Base-by-base conservation (phyloP, 176 grass and related monocot genomes). In the Rhynchospora tenuis region DNA sequence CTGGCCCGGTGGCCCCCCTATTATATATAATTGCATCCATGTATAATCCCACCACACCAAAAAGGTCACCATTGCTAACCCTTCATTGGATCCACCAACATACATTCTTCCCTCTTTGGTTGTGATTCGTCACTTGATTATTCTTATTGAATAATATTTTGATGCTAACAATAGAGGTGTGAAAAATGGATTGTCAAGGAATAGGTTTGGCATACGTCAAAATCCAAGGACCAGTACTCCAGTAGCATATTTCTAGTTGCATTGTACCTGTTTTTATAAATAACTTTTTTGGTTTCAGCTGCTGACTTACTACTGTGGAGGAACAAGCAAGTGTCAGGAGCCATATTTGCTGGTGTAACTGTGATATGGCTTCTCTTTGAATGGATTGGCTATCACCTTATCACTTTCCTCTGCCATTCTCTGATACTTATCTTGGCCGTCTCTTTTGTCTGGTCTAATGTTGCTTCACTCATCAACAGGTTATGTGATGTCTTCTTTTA, bases 251-350 rank as follows among this genome's bases (percentile, higher is more conserved):
- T 50, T 44, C n/a, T 9, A 23, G 2, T n/a, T 64, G 38, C 24
- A 74, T 20, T 50, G 13, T 46, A 50, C 7, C 11, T 74, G 10
- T 29, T 8, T 46, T 63, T 13, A 57, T 2, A 57, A 60, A 54
- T 58, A 28, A 26, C 13, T 22, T 38, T 80, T 23, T 85, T 22
- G 20, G 12, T 38, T 87, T 90, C 81, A 98, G 95, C 85, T 70
- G 95, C 95, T 66, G 92, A 98, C 70, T 85, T 98, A 62, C 88
- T 98, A 24, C 78, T 98, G 56, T 98, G 95, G 92, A 98, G 95
- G 81, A 81, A 98, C 42, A 98, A 91, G 58, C 83, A 91, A 83
- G 81, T 84, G 20, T 94, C 95, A 1, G 95, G 88, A 6, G 88
- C 90, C 72, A 98, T 94, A 55, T 83, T 98, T 29, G 89, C 82